Evolutionary conservation across 495 filamentous ascomycete genomes (phyloP).

Genomic region (Penicillium pulvis): DNA sequence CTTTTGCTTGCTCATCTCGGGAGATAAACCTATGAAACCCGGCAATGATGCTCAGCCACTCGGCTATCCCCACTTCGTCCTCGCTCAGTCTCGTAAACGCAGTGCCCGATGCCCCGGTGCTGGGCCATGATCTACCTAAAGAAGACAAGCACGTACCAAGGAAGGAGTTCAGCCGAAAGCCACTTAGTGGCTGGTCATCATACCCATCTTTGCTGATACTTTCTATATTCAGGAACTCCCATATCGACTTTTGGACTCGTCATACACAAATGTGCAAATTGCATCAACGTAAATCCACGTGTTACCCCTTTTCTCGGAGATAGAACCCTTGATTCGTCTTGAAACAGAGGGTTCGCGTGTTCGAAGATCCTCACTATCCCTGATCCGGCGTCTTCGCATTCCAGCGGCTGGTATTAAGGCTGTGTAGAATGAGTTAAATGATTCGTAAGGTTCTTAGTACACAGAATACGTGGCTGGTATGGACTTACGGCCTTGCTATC

Average conservation of each 20-base stretch:
- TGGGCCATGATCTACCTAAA: not conserved
- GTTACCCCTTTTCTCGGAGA: conserved; percentile 15
- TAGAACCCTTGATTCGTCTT: conserved; percentile 13
- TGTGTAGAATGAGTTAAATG: conserved; percentile 17
- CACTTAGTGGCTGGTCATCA: not conserved
- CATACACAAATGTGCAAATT: conserved; percentile 11
- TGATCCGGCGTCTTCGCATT: conserved; percentile 18
- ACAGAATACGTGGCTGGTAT: conserved; percentile 23
- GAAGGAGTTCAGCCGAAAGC: not conserved
- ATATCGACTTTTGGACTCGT: conserved; percentile 17
- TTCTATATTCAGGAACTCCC: conserved; percentile 3
- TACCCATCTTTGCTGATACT: conserved; percentile 7
- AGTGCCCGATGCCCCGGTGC: not conserved
- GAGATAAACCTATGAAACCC: not conserved
- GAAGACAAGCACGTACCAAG: not conserved
- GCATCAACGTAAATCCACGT: conserved; percentile 18
- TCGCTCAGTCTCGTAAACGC: not conserved
- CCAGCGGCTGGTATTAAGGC: conserved; percentile 15
- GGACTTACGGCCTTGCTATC: conserved; percentile 7
- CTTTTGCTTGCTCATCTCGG: not conserved
- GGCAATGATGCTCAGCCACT: not conserved
- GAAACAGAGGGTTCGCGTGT: conserved; percentile 20
- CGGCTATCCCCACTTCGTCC: not conserved
- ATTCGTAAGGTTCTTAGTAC: conserved; percentile 13
- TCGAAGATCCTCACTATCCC: conserved; percentile 11